A percentile compares a stretch with the other conserved stretches of the same genome.
phyloP scores from a whole-genome alignment of 306 rosid genomes.

The Quercus engelmannii region DNA sequence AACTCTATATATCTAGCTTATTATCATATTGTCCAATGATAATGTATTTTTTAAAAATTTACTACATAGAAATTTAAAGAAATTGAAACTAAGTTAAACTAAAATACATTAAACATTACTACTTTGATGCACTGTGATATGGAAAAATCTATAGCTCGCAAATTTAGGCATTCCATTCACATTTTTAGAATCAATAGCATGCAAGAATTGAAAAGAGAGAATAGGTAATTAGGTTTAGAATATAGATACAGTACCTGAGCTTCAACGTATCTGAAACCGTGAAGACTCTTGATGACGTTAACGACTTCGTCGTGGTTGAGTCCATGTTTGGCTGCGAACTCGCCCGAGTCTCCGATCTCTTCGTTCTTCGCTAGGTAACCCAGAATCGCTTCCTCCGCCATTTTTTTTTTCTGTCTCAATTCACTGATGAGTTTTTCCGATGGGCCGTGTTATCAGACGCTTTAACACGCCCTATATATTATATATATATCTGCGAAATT shows the following conservation, averaged over 20 bases:
- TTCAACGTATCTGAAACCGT: slow-evolving; percentile 73
- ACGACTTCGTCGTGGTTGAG: slow-evolving; percentile 67
- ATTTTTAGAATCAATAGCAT: background rate
- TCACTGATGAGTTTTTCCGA: background rate
- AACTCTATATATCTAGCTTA: too few species aligned
- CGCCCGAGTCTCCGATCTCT: slow-evolving; percentile 66
- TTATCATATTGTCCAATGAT: too few species aligned
- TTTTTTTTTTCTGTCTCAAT: background rate
- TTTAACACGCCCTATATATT: too few species aligned
- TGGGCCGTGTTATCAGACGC: too few species aligned
- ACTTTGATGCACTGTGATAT: too few species aligned
- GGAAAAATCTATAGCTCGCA: background rate
- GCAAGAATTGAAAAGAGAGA: background rate
- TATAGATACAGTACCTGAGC: slow-evolving; percentile 38
- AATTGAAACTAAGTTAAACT: too few species aligned
- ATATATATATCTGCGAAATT: background rate
- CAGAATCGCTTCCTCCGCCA: slow-evolving; percentile 77
- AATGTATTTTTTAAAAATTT: too few species aligned
- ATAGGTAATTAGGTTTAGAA: background rate
- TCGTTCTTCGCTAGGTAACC: slow-evolving; percentile 48
- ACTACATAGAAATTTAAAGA: too few species aligned
- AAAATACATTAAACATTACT: too few species aligned
- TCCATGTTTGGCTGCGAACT: slow-evolving; percentile 51
- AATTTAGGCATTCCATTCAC: background rate
- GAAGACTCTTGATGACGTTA: slow-evolving; percentile 76